Base-by-base conservation (phyloP, 305 asterid genomes). In the Ilex paraguariensis region DNA sequence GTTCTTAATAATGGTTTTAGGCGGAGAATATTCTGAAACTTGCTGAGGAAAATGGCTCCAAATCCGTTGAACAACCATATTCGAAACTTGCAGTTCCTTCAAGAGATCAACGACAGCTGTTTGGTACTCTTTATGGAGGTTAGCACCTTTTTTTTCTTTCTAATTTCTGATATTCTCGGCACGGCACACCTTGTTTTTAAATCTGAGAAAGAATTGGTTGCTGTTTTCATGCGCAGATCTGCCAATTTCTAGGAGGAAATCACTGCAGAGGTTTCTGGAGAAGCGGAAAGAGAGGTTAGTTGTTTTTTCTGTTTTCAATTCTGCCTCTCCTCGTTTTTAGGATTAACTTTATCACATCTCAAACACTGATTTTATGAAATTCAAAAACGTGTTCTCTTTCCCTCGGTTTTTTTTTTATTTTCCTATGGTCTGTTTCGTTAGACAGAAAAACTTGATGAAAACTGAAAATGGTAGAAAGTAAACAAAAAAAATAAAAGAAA, bases 211-310 rank as follows among this genome's bases (percentile, higher is more conserved):
- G 15, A 4, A 7, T 3, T 6, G 12, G 7, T 54, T 48, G n/a
- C 16, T 10, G 11, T 45, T 56, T 54, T 10, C 15, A 1, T 45
- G 12, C 64, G 33, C 68, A 79, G 82, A 80, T 71, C 70, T 80
- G 16, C 86, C 81, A 4, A 61, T 77, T 30, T 21, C 73, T 10
- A 72, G 83, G 73, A 72, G 42, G 65, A 70, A 59, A 57, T 81
- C 86, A 17, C 52, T 81, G 68, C 79, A 77, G 60, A 72, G 71
- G 69, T 81, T 81, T 42, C 49, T 81, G 66, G 73, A 72, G 72
- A 81, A 74, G 61, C 76, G 86, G 14, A 81, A 63, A 58, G 75
- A 64, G 65, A 81, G 81, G 86, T 74, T 31, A 4, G 71, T 66
- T 31, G 21, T 30, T 4, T 33, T 59, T 49, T 45, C 6, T 36